Conservation (phyloP, 768 basidiomycete species). For the Filobasidium floriforme region DNA sequence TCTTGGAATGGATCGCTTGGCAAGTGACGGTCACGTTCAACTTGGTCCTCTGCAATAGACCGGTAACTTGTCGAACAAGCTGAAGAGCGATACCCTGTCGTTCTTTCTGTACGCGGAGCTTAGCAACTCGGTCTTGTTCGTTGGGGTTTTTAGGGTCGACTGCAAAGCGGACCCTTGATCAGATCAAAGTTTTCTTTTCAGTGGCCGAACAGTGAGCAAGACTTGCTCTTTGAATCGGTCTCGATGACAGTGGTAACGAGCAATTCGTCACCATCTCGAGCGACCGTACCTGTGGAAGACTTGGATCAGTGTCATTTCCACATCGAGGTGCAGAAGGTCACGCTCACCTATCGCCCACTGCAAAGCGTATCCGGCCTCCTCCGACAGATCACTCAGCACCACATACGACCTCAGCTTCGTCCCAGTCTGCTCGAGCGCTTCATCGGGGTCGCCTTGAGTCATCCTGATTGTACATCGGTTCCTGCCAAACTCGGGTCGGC, state of each 20-base stretch:
- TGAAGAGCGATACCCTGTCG: conserved; percentile 83
- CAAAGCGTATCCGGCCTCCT: conserved; percentile 87
- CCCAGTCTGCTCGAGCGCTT: conserved; percentile 51
- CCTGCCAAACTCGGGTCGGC: conserved; percentile 75
- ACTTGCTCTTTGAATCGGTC: conserved; percentile 77
- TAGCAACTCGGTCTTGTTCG: conserved; percentile 59
- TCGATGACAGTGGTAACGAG: conserved; percentile 85
- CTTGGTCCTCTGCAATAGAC: conserved; percentile 79
- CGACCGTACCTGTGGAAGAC: conserved; percentile 57
- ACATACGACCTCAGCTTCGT: conserved; percentile 65
- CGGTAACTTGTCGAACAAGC: conserved; percentile 78
- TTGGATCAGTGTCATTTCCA: not conserved
- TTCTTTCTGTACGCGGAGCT: conserved; percentile 87
- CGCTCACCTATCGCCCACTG: conserved; percentile 79
- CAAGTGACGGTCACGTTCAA: conserved; percentile 80
- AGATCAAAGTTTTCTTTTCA: not conserved
- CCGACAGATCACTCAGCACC: conserved; percentile 87
- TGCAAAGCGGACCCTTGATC: conserved; percentile 56
- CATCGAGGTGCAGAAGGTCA: not conserved
- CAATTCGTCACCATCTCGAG: conserved; percentile 86
- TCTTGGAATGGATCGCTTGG: conserved; percentile 97
- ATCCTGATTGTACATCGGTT: conserved; percentile 86
- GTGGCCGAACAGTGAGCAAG: not conserved
- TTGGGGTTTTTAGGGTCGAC: conserved; percentile 57
- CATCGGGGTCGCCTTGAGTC: conserved; percentile 72